A percentile compares a stretch with the other conserved stretches of the same genome.
Conservation (phyloP, 768 basidiomycete genomes). For the Boletus barrowsii region DNA sequence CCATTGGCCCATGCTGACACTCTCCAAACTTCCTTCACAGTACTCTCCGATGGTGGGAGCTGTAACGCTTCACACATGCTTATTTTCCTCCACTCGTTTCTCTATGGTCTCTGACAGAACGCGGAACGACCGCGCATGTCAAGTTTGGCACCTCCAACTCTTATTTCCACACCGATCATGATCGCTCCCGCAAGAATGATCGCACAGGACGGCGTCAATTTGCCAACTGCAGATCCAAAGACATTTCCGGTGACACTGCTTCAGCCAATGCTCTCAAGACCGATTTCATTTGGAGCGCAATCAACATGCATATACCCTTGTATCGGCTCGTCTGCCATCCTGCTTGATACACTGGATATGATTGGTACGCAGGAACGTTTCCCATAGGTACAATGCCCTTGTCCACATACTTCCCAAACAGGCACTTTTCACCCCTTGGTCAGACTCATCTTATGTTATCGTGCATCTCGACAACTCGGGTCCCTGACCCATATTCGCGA, state of each 20-base stretch:
- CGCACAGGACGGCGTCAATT: slow-evolving; percentile 7
- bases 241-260: slow-evolving; percentile 1
- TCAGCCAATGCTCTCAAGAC: not conserved
- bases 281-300: not conserved
- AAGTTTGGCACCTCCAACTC: not conserved
- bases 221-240: slow-evolving; percentile 14
- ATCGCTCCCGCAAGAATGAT: slow-evolving; percentile 11
- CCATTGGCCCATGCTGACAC: slow-evolving; percentile 2
- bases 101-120: not conserved
- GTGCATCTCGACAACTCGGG: not conserved
- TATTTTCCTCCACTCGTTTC: not conserved
- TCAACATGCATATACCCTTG: not conserved
- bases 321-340: not conserved
- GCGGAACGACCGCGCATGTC: slow-evolving; percentile 2
- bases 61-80: not conserved
- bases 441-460: slow-evolving; percentile 16
- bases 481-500: slow-evolving; percentile 6
- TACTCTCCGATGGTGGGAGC: not conserved
- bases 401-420: not conserved
- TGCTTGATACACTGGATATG: not conserved
- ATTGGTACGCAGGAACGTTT: not conserved
- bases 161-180: slow-evolving; percentile 20
- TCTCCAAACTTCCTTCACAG: not conserved
- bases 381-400: not conserved
- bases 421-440: not conserved